Evolutionary conservation across 2,329 filamentous ascomycete genomes (phyloP).

Genomic region (Colletotrichum trifolii): DNA sequence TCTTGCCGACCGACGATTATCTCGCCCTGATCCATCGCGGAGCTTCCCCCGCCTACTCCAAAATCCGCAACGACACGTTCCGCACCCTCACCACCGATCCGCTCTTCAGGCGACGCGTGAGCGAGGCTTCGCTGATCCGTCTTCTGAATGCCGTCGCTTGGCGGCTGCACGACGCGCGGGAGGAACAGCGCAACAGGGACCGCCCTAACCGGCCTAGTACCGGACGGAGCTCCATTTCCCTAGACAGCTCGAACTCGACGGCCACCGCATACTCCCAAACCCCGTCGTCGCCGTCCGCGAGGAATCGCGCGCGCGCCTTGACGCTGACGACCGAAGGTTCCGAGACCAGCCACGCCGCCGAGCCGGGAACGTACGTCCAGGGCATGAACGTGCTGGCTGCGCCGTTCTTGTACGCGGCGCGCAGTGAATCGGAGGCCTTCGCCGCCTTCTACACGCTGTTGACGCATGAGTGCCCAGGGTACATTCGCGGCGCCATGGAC

Average conservation of each 20-base stretch:
- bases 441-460: conserved; percentile 90
- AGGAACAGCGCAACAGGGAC: conserved; percentile 53
- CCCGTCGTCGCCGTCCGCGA: conserved; percentile 56
- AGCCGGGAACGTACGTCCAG: conserved; percentile 92
- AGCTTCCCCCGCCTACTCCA: conserved; percentile 92
- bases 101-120: conserved; percentile 94
- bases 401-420: conserved; percentile 93
- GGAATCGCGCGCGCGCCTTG: conserved; percentile 64
- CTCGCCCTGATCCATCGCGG: conserved; percentile 91
- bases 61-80: conserved; percentile 98
- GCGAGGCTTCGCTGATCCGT: conserved; percentile 93
- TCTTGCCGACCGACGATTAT: conserved; percentile 88
- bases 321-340: conserved; percentile 73
- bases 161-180: conserved; percentile 85
- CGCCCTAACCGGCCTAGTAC: conserved; percentile 51
- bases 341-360: conserved; percentile 57
- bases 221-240: conserved; percentile 47
- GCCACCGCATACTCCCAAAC: conserved; percentile 52
- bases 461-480: conserved; percentile 88
- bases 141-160: conserved; percentile 95
- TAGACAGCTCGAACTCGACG: conserved; percentile 40
- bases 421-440: conserved; percentile 95
- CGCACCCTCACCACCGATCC: conserved; percentile 96
- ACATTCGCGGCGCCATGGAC: conserved; percentile 96
- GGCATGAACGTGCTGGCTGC: conserved; percentile 99